phyloP scores from a whole-genome alignment of 352 stramenopile genomes.

The Globisporangium spiculum region DNA sequence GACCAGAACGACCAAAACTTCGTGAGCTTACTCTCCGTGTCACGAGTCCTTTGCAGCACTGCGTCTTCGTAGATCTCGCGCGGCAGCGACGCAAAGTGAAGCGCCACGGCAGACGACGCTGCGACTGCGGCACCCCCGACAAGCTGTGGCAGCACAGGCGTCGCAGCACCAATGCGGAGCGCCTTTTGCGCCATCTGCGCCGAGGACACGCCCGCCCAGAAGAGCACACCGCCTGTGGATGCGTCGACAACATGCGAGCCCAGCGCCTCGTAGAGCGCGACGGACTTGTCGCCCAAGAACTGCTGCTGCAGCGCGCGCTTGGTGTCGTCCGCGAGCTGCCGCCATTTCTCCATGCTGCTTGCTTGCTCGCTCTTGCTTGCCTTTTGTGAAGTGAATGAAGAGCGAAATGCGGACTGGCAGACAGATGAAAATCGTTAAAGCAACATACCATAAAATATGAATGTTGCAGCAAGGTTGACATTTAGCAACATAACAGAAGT shows the following conservation, averaged over 20 bases:
- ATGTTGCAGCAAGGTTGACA: not conserved
- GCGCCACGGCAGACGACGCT: constrained; percentile 38
- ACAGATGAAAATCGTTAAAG: not conserved
- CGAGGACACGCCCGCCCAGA: constrained; percentile 39
- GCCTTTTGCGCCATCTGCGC: constrained; percentile 49
- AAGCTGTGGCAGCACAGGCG: constrained; percentile 35
- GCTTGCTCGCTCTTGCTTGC: too few relatives aligned
- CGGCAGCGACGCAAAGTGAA: constrained; percentile 54
- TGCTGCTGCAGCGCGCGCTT: constrained; percentile 28
- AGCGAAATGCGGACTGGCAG: not conserved
- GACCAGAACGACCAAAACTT: constrained; percentile 15
- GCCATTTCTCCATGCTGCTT: constrained; percentile 15
- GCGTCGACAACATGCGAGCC: constrained; percentile 41
- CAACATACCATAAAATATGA: not conserved
- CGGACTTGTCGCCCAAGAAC: constrained; percentile 36
- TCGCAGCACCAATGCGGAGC: constrained; percentile 43
- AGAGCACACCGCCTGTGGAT: constrained; percentile 44
- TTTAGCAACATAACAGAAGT: constrained; percentile 3
- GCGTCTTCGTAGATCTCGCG: constrained; percentile 39
- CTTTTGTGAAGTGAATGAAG: not conserved
- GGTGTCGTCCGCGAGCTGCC: constrained; percentile 14
- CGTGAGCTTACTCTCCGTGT: constrained; percentile 8
- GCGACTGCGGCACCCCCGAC: constrained; percentile 43
- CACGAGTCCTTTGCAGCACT: constrained; percentile 18
- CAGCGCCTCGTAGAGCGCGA: constrained; percentile 42